Conservation (phyloP, 345 rosid species). For the Eucalyptus cloeziana region DNA sequence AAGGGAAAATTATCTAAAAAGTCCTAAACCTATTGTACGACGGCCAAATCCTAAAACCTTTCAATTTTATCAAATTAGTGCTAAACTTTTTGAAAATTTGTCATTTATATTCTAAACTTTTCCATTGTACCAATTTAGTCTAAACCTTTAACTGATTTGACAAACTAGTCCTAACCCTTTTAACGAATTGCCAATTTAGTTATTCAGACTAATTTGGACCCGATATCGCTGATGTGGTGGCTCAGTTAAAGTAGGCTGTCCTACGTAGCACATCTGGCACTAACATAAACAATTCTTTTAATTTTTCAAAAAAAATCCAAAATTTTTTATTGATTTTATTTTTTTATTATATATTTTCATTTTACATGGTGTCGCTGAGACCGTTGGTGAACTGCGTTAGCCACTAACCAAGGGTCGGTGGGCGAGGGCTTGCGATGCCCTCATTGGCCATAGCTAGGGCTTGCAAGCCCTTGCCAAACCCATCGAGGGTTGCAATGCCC, state of each 20-base stretch:
- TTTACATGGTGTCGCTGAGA: rapidly evolving
- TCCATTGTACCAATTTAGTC: not conserved
- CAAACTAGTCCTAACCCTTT: rapidly evolving
- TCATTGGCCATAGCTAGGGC: too few relatives aligned
- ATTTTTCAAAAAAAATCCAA: too few relatives aligned
- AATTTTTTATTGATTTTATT: too few relatives aligned
- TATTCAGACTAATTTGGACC: too few relatives aligned
- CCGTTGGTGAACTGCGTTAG: rapidly evolving
- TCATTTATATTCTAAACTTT: rapidly evolving
- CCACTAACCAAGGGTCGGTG: rapidly evolving
- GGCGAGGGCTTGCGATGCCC: rapidly evolving
- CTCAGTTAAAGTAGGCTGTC: rapidly evolving
- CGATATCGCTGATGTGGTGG: rapidly evolving
- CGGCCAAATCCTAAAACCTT: rapidly evolving
- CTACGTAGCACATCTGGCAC: rapidly evolving
- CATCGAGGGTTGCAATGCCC: too few relatives aligned
- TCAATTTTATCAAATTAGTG: not conserved
- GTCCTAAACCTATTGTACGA: too few relatives aligned
- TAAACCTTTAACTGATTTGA: too few relatives aligned
- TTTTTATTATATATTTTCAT: too few relatives aligned
- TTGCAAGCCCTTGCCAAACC: too few relatives aligned
- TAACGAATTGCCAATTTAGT: rapidly evolving
- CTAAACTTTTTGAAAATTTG: rapidly evolving
- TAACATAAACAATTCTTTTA: too few relatives aligned
- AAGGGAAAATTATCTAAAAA: not conserved